Percentiles rank a stretch among this genome's conserved stretches.
Evolutionary conservation across 257 asterid genomes (phyloP).

Genomic region (Jacaranda mimosifolia): DNA sequence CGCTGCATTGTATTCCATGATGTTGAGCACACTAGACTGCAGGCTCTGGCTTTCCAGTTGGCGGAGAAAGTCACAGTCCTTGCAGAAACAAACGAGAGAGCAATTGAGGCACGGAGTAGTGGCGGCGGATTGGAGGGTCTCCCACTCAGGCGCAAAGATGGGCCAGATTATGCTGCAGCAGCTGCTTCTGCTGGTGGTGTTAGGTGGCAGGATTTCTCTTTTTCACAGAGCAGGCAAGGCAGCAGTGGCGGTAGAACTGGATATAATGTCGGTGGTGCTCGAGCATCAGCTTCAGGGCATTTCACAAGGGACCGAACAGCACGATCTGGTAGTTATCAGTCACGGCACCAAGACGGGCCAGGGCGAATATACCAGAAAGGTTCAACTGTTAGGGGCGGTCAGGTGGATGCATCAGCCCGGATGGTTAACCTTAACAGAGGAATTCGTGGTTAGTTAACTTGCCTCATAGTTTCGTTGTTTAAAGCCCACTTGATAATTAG

Average conservation of each 20-base stretch:
- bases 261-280: conserved; percentile 52
- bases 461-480: neutral
- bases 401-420: conserved; percentile 66
- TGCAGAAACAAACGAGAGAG: conserved; percentile 89
- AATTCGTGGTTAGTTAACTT: conserved; percentile 47
- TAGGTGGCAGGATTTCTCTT: conserved; percentile 46
- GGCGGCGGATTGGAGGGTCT: conserved; percentile 88
- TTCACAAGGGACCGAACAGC: conserved; percentile 61
- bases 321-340: conserved; percentile 59
- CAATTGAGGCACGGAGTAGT: conserved; percentile 73
- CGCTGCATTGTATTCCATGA: conserved; percentile 84
- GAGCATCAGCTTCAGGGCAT: conserved; percentile 34
- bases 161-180: conserved; percentile 78
- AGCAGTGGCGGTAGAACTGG: conserved; percentile 57
- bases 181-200: conserved; percentile 50
- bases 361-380: conserved; percentile 59
- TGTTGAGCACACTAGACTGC: conserved; percentile 79
- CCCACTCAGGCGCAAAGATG: conserved; percentile 85
- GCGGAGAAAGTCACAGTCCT: conserved; percentile 77
- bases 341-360: conserved; percentile 51
- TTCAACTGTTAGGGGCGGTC: conserved; percentile 62
- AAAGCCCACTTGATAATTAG: neutral
- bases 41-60: conserved; percentile 80
- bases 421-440: conserved; percentile 94
- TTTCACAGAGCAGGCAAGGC: neutral